A percentile compares a stretch with the other conserved stretches of the same genome.
Conservation (phyloP, 176 grass and related monocot genomes). For the Thalia dealbata region DNA sequence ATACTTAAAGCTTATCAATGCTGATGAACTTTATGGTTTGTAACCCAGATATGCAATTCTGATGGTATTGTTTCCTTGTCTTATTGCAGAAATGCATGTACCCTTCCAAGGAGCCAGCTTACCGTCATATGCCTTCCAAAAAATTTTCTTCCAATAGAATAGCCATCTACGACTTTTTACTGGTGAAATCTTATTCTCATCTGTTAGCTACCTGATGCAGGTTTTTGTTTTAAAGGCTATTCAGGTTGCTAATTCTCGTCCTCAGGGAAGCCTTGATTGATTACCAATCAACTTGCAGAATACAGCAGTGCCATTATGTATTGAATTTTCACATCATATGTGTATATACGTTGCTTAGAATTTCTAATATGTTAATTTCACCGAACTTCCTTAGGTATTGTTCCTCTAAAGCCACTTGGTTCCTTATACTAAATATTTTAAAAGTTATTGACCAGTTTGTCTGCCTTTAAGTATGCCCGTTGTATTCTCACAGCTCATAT, state of each 20-base stretch:
- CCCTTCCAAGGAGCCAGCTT: background rate
- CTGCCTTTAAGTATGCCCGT: no score
- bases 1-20: background rate
- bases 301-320: background rate
- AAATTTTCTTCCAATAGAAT: background rate
- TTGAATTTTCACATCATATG: no score
- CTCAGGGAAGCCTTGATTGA: background rate
- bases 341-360: no score
- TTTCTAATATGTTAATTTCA: no score
- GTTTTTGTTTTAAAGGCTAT: background rate
- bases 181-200: background rate
- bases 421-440: no score
- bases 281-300: background rate
- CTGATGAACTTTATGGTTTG: conserved; percentile 8
- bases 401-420: no score
- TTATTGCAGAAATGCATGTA: no score
- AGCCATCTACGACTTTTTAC: background rate
- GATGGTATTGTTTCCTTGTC: conserved; percentile 3
- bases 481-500: no score
- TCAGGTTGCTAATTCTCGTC: background rate
- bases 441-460: no score
- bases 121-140: background rate
- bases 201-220: background rate
- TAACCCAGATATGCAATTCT: background rate
- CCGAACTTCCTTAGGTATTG: no score